Evolutionary conservation across 768 basidiomycete genomes (phyloP), one percentile per base, ranked within the genome.

Genomic region (Russula vinacea): DNA sequence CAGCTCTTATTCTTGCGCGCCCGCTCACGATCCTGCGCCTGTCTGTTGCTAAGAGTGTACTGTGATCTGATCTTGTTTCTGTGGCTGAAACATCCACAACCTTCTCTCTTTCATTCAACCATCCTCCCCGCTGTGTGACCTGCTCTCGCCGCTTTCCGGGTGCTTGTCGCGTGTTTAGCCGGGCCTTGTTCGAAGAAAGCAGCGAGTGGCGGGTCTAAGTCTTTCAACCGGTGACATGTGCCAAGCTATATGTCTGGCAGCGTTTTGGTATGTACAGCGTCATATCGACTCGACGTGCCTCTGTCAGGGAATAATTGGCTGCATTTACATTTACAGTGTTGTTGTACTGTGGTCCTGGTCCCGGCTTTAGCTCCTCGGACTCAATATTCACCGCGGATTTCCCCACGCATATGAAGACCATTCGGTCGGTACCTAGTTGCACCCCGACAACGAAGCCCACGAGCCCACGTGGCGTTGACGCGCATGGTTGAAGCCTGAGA

Each of bases 81-180:
- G 52, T 61, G 52, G 60, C 60, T 61, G 60, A 61, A 61, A 61
- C 60, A 19, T 26, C 22, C 42, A 22, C 45, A 26, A 32, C 22
- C 29, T 24, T 32, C 52, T 26, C 60, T 16, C 19, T n/a, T 7
- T 35, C 35, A 10, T 35, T 32, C 40, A 10, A 50, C 44, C 19
- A 44, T 44, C 19, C 19, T 8, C 33, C 5, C 45, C 26, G 9
- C 56, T 16, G 42, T n/a, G 10, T 1, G 8, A 17, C 17, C 16
- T 8, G 39, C 14, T 16, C 1, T n/a, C 44, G 29, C 54, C 40
- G 11, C 56, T 17, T 24, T 11, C 40, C 16, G 6, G 42, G 10
- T 33, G 16, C 52, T 14, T 6, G 14, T 37, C 45, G 26, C 32
- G 22, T 10, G n/a, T 47, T 47, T 47, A 47, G 44, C n/a, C 44